Base-by-base conservation (phyloP, 352 stramenopile genomes). In the Phytopythium montanum region DNA sequence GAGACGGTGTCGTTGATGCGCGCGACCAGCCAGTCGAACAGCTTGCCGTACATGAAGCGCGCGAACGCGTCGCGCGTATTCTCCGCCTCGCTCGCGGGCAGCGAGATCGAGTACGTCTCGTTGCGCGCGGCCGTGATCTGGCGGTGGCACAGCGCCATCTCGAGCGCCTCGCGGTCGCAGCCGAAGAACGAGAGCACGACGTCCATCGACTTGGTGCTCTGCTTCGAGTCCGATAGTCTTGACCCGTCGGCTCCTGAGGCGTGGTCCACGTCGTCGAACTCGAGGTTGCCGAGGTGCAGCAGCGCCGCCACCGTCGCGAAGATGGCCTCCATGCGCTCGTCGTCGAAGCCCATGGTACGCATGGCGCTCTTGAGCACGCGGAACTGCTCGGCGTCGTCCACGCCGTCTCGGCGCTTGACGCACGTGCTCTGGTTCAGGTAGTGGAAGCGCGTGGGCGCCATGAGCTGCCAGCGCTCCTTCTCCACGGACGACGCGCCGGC, bases 211-310 rank as follows among this genome's bases (percentile, higher is more conserved):
- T 81, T 63, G 4, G 44, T 60, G 45, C 71, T 52, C 52, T 76
- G 48, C 52, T 87, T 64, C 45, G 87, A 90, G 28, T 90, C 72
- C 14, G 60, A 73, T 49, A 92, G 97, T 55, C 61, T 76, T 28
- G 72, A 88, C 72, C 76, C 86, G 68, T 92, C 76, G 12, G 82
- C 86, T 16, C 76, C 75, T 34, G 81, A 90, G 2, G 73, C 60
- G 31, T 85, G 55, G 56, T 82, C 59, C 0, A 66, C 82, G 45
- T 85, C 74, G 28, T 96, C 77, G 60, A 98, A 98, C 41, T 88
- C 77, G 29, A 99, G 66, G 74, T 99, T 99, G 18, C 95, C 97
- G 34, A 98, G 68, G 62, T 99, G 96, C 57, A 99, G 65, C 51
- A 99, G 67, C 28, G 87, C 89, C 25, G 87, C 84, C 8, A 96